Evolutionary conservation across 2,329 filamentous ascomycete genomes (phyloP).

Genomic region (Akanthomyces lecanii): DNA sequence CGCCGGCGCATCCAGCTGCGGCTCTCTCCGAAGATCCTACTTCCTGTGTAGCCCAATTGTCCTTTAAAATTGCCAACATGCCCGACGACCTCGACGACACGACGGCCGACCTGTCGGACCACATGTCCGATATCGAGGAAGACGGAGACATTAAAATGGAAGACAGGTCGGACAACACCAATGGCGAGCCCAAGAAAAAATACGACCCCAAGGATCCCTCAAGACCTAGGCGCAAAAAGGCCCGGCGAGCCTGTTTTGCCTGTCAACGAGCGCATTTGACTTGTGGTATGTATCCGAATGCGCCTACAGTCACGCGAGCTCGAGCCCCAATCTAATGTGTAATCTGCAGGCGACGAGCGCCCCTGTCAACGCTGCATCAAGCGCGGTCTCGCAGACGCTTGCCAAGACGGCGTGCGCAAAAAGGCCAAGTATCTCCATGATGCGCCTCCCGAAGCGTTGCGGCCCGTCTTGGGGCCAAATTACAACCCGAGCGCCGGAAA

Average conservation of each 20-base stretch:
- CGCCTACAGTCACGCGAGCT: neutral
- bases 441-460: slow-evolving; percentile 81
- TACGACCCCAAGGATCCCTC: slow-evolving; percentile 83
- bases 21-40: neutral
- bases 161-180: slow-evolving; percentile 45
- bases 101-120: slow-evolving; percentile 54
- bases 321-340: slow-evolving; percentile 26
- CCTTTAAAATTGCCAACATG: slow-evolving; percentile 42
- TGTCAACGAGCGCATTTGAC: slow-evolving; percentile 97
- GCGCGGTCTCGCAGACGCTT: slow-evolving; percentile 82
- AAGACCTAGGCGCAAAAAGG: slow-evolving; percentile 90
- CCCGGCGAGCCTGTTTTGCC: slow-evolving; percentile 88
- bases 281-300: slow-evolving; percentile 70
- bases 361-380: slow-evolving; percentile 94
- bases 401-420: slow-evolving; percentile 94
- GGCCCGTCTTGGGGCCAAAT: slow-evolving; percentile 74
- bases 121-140: slow-evolving; percentile 56
- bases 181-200: slow-evolving; percentile 59
- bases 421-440: slow-evolving; percentile 99
- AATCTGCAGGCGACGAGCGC: slow-evolving; percentile 75
- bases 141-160: slow-evolving; percentile 48
- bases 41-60: slow-evolving; percentile 5
- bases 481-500: slow-evolving; percentile 55
- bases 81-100: slow-evolving; percentile 50
- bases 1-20: neutral